Evolutionary conservation across 2,329 filamentous ascomycete species (phyloP).

Genomic region (Madurella mycetomatis): DNA sequence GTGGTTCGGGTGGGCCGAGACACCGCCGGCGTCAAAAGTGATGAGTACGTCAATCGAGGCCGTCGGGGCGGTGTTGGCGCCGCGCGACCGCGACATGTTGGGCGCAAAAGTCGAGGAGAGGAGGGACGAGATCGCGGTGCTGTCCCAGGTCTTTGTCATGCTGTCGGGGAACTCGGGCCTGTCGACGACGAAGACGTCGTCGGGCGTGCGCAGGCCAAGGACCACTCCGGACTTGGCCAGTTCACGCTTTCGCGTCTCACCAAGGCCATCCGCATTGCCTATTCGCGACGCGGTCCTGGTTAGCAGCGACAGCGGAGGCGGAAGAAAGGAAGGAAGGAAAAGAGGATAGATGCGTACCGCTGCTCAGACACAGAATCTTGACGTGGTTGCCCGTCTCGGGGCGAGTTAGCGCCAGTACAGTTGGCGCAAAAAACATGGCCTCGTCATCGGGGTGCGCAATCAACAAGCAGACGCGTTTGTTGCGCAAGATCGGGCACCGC

Average conservation of each 20-base stretch:
- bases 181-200: conserved; percentile 83
- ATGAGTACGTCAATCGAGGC: conserved; percentile 73
- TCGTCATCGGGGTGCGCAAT: conserved; percentile 98
- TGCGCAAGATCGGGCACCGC: conserved; percentile 62
- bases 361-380: conserved; percentile 90
- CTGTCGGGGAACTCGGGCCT: conserved; percentile 82
- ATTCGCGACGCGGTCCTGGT: conserved; percentile 2
- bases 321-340: background rate
- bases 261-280: conserved; percentile 84
- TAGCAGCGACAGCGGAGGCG: conserved; percentile 1
- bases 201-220: conserved; percentile 67
- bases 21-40: conserved; percentile 79
- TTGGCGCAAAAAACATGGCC: conserved; percentile 98
- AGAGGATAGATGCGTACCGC: conserved; percentile 46
- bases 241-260: conserved; percentile 76
- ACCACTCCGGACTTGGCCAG: conserved; percentile 72
- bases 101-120: conserved; percentile 72
- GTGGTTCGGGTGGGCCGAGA: conserved; percentile 92
- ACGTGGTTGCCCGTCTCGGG: conserved; percentile 82
- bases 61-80: conserved; percentile 34
- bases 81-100: conserved; percentile 40
- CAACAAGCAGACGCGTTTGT: conserved; percentile 84
- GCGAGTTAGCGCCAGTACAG: conserved; percentile 75
- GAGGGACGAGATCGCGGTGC: conserved; percentile 63
- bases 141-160: conserved; percentile 76